These are phyloP conservation scores for Crithidia fasciculata DNA, from an alignment of 208 protist species.

Conservation along the genomic window DNA sequence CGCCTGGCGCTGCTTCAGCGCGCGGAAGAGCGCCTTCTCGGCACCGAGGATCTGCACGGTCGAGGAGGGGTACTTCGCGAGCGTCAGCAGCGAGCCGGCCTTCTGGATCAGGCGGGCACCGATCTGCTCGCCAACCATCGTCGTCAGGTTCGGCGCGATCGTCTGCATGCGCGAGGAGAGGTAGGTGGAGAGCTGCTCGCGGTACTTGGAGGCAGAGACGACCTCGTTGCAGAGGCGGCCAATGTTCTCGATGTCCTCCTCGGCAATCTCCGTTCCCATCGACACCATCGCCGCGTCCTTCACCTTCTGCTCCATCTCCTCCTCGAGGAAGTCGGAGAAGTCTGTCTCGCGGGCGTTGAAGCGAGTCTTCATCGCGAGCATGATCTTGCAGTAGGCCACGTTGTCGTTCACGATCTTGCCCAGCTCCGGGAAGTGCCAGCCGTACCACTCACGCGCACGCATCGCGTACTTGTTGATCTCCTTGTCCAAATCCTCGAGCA, in stretches of 20 bases:
- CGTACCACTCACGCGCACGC: constrained; percentile 99
- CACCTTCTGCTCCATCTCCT: constrained; percentile 95
- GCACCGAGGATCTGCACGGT: constrained; percentile 99
- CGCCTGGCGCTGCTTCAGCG: constrained; percentile 98
- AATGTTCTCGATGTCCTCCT: constrained; percentile 97
- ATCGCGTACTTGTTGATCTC: constrained; percentile 99
- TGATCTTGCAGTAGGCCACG: constrained; percentile 95
- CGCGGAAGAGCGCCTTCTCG: constrained; percentile 98
- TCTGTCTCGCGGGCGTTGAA: constrained; percentile 92
- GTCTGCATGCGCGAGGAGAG: constrained; percentile 98
- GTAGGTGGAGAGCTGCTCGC: constrained; percentile 96
- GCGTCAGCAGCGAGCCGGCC: constrained; percentile 96
- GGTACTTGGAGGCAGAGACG: constrained; percentile 94
- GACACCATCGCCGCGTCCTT: constrained; percentile 97
- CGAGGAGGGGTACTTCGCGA: constrained; percentile 99
- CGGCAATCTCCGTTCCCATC: constrained; percentile 98
- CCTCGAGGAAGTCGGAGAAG: constrained; percentile 95
- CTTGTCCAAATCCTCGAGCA: constrained; percentile 99
- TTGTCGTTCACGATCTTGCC: constrained; percentile 98
- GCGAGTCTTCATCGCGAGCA: constrained; percentile 91
- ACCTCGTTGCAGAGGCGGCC: constrained; percentile 91
- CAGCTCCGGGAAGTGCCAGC: constrained; percentile 99
- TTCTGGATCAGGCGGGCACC: constrained; percentile 99
- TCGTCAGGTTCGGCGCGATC: constrained; percentile 99
- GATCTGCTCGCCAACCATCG: constrained; percentile 98